Evolutionary conservation across 2,329 filamentous ascomycete species (phyloP).

Genomic region (Pseudogymnoascus sp.): DNA sequence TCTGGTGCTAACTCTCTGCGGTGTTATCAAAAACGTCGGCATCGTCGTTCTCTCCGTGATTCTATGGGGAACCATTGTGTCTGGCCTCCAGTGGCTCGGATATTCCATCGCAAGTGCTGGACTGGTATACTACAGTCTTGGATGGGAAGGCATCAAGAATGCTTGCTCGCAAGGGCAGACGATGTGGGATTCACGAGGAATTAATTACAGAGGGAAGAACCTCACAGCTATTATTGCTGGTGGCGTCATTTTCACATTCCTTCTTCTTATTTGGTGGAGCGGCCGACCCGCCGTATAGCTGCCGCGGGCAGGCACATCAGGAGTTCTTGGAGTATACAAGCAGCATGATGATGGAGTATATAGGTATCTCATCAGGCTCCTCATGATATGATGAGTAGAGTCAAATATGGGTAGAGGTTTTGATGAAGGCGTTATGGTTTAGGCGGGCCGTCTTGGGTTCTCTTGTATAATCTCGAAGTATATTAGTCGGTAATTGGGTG

Average conservation of each 20-base stretch:
- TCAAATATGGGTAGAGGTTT: constrained; percentile 1
- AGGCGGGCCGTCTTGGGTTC: neutral
- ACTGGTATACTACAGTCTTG: constrained; percentile 9
- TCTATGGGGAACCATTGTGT: constrained; percentile 1
- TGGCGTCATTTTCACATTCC: neutral
- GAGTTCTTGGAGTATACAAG: constrained; percentile 1
- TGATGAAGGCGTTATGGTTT: neutral
- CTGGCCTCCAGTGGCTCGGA: constrained; percentile 6
- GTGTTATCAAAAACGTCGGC: constrained; percentile 60
- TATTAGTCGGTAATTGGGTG: neutral
- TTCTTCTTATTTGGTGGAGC: neutral
- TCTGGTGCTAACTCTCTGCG: constrained; percentile 76
- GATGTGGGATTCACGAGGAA: neutral
- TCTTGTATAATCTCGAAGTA: constrained; percentile 3
- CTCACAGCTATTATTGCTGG: neutral
- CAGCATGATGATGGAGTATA: neutral
- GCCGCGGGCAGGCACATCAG: neutral
- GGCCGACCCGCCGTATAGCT: neutral
- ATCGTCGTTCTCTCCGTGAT: constrained; percentile 7
- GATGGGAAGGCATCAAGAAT: constrained; percentile 6
- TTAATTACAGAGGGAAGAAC: neutral
- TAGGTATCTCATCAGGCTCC: neutral
- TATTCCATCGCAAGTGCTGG: constrained; percentile 6
- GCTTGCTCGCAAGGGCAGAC: neutral
- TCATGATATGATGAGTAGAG: neutral